A percentile compares a stretch with the other conserved stretches of the same genome.
Evolutionary conservation across 2,329 filamentous ascomycete genomes (phyloP).

Genomic region (Penicillium decumbens): DNA sequence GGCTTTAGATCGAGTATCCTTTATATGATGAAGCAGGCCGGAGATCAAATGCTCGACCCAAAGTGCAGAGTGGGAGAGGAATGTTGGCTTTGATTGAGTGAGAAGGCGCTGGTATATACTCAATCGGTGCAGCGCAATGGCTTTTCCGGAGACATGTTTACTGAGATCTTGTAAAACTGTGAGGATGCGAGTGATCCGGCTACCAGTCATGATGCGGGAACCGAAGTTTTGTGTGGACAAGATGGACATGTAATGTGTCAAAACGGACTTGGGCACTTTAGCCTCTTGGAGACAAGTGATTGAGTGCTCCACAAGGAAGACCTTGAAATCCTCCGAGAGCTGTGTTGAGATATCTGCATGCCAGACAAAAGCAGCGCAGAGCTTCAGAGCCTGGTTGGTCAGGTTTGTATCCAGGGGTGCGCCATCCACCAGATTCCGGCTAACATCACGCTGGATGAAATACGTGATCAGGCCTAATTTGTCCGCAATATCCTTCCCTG

Average conservation of each 20-base stretch:
- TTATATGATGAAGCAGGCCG: slow-evolving; percentile 72
- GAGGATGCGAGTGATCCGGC: slow-evolving; percentile 67
- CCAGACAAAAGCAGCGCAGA: slow-evolving; percentile 72
- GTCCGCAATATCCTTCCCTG: slow-evolving; percentile 64
- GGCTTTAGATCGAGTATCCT: slow-evolving; percentile 70
- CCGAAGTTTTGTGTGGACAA: slow-evolving; percentile 76
- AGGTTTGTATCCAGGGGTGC: slow-evolving; percentile 61
- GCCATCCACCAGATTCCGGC: slow-evolving; percentile 55
- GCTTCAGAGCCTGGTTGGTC: slow-evolving; percentile 69
- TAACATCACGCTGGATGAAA: slow-evolving; percentile 79
- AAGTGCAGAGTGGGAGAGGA: slow-evolving; percentile 63
- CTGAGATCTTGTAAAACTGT: slow-evolving; percentile 67
- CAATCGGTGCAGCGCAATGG: slow-evolving; percentile 70
- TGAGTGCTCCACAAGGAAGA: slow-evolving; percentile 75
- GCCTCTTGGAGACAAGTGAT: slow-evolving; percentile 68
- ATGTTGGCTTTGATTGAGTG: slow-evolving; percentile 63
- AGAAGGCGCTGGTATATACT: slow-evolving; percentile 74
- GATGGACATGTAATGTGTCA: slow-evolving; percentile 74
- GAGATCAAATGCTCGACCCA: slow-evolving; percentile 82
- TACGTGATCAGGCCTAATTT: slow-evolving; percentile 75
- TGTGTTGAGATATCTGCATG: slow-evolving; percentile 65
- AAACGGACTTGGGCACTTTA: slow-evolving; percentile 67
- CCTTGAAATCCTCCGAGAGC: slow-evolving; percentile 71
- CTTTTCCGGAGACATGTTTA: slow-evolving; percentile 70
- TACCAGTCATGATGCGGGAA: slow-evolving; percentile 65